Base-by-base conservation (phyloP, 140 eudicot genomes). In the Cichorium intybus region DNA sequence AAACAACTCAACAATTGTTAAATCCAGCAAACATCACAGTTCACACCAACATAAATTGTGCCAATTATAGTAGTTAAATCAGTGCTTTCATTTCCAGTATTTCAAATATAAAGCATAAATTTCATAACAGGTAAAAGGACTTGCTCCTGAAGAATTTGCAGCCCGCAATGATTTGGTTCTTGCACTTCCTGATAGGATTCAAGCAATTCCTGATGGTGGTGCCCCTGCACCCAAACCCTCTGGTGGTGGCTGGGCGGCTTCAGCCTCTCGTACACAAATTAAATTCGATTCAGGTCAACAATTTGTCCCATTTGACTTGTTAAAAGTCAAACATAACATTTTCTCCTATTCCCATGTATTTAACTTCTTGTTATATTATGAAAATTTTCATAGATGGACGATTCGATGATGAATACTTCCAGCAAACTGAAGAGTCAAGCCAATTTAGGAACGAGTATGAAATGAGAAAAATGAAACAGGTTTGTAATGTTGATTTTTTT, bases 181-280 rank as follows among this genome's bases (percentile, higher is more conserved):
- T 56, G 95, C 97, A 27, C 83, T 93, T 66, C 93, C 99, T 24
- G 95, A 89, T 62, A 84, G 97, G 75, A 93, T 93, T 75, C 84
- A 88, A 31, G 88, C 95, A 53, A 93, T 93, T 62, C 97, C 99
- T 57, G 99, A 93, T 80, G 99, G 99, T 35, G 81, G 94, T 73
- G 82, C 94, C 65, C 77, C 97, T 72, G 78, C 94, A 37, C 90
- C 99, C 51, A 93, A 86, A 76, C 78, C 78, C 72, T 68, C 87
- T 56, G 94, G 88, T 31, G 90, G 88, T 26, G 90, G 97, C 50
- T 88, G 96, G 94, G 87, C 85, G 21, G 69, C 93, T 68, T 85
- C 95, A 59, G 88, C 95, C 18, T 79, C 95, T 80, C 85, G 88
- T 26, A 57, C 85, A 49, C 95, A 82, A 62, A 93, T 88, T 37